Percentiles rank a stretch among this genome's conserved stretches.
These are phyloP conservation scores for Piper longum DNA, from an alignment of 164 flowering plant species.

Conservation along the genomic window DNA sequence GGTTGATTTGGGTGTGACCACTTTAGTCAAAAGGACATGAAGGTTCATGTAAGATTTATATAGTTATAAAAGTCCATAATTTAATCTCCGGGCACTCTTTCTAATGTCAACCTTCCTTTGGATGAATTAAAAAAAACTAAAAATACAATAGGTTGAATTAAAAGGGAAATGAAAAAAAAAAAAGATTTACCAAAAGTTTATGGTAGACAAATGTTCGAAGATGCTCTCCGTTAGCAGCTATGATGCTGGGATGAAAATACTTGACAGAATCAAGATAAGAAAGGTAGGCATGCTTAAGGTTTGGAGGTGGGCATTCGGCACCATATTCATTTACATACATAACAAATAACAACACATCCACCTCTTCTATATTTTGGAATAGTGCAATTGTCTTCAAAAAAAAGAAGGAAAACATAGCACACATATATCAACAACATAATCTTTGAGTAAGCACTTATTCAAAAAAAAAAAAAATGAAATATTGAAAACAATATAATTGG, in stretches of 20 bases:
- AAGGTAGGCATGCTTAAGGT: conserved; percentile 12
- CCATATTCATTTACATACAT: conserved; percentile 20
- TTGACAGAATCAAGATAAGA: conserved; percentile 83
- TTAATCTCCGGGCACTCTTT: too few relatives aligned
- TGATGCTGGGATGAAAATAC: conserved; percentile 89
- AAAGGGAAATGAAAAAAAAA: background rate
- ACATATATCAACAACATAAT: background rate
- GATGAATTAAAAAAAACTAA: background rate
- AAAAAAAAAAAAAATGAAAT: background rate
- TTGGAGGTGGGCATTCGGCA: conserved; percentile 12
- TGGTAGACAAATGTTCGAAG: conserved; percentile 96
- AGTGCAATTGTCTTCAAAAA: conserved; percentile 9
- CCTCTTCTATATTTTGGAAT: conserved; percentile 19
- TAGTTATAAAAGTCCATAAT: too few relatives aligned
- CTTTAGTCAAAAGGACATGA: too few relatives aligned
- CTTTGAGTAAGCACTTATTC: background rate
- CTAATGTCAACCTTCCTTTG: background rate
- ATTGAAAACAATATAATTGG: background rate
- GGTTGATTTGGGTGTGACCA: too few relatives aligned
- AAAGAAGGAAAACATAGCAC: background rate
- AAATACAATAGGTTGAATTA: background rate
- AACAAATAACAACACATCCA: conserved; percentile 14
- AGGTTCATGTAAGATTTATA: too few relatives aligned
- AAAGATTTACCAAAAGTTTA: conserved; percentile 65
- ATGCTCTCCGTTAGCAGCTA: conserved; percentile 77